Evolutionary conservation across 2,329 filamentous ascomycete genomes (phyloP), one percentile per base, ranked within the genome.

Genomic region (Zymoseptoria ardabiliae): DNA sequence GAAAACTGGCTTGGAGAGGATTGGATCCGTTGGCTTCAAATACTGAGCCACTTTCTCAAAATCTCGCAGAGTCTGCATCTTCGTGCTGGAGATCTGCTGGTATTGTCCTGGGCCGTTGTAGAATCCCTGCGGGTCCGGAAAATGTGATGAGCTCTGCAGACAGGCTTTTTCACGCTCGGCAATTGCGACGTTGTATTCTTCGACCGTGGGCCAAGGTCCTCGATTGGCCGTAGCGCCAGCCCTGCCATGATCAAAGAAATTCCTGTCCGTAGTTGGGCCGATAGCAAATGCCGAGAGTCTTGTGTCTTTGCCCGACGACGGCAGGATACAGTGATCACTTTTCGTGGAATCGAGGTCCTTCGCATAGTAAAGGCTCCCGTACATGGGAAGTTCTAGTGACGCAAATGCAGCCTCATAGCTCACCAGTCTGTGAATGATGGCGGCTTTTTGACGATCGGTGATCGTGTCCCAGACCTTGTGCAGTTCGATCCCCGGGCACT

Each of bases 51-150:
- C 22, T 25, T 58, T 52, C 22, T 55, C 28, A 56, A 41, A 58
- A 55, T 55, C 30, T 7, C 28, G 21, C 11, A 61, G 23, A n/a
- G 45, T 49, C 48, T 41, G 52, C 10, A 57, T 10, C 35, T 57
- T 57, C 13, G 54, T 49, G 1, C 53, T n/a, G 7, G 54, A 45
- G 50, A 13, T 53, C 49, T 56, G 54, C 48, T 55, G 21, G 53
- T 59, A 59, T 56, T 59, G 53, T 59, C 57, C 41, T 52, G 54
- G 53, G 20, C 57, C 50, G 28, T 57, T 60, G 51, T 57, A 60
- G 58, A 60, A 60, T 50, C 58, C 58, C 45, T 60, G 55, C 20
- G 30, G 58, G 35, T 58, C 55, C 10, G 58, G 58, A 23, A 58
- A 60, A 20, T 54, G 30, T 13, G 58, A 60, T 22, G 50, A 57